Conservation (phyloP, 2,329 filamentous ascomycete species). For the Didymella glomerata region DNA sequence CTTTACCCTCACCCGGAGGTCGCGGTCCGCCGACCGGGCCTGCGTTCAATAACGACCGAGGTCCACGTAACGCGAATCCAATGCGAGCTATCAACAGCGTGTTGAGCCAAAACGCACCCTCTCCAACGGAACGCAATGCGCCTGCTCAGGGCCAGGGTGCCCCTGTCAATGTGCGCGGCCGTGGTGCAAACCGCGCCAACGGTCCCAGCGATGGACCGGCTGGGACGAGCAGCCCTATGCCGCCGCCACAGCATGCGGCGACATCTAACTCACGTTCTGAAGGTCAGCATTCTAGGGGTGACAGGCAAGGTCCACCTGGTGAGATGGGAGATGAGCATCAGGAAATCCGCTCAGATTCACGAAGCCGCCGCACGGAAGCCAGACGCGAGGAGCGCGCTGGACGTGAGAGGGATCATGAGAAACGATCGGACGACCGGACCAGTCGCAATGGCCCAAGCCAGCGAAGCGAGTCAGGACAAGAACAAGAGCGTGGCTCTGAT, state of each 20-base stretch:
- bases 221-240: conserved; percentile 32
- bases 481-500: conserved; percentile 36
- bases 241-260: conserved; percentile 36
- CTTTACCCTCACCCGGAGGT: conserved; percentile 39
- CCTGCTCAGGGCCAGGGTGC: conserved; percentile 26
- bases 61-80: conserved; percentile 31
- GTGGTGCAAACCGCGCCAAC: conserved; percentile 41
- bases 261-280: conserved; percentile 38
- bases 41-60: conserved; percentile 38
- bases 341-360: conserved; percentile 42
- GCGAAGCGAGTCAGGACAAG: conserved; percentile 30
- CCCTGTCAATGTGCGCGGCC: conserved; percentile 41
- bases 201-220: conserved; percentile 29
- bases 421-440: conserved; percentile 40
- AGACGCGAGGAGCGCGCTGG: conserved; percentile 42
- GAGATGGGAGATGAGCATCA: conserved; percentile 30
- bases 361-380: conserved; percentile 39
- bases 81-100: conserved; percentile 44
- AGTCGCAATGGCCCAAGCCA: conserved; percentile 30
- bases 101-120: conserved; percentile 38
- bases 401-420: conserved; percentile 37
- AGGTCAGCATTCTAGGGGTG: conserved; percentile 31
- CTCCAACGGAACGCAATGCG: conserved; percentile 31
- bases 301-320: conserved; percentile 28
- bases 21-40: conserved; percentile 48